phyloP scores from a whole-genome alignment of 257 asterid genomes.

The Nicotiana sylvestris region DNA sequence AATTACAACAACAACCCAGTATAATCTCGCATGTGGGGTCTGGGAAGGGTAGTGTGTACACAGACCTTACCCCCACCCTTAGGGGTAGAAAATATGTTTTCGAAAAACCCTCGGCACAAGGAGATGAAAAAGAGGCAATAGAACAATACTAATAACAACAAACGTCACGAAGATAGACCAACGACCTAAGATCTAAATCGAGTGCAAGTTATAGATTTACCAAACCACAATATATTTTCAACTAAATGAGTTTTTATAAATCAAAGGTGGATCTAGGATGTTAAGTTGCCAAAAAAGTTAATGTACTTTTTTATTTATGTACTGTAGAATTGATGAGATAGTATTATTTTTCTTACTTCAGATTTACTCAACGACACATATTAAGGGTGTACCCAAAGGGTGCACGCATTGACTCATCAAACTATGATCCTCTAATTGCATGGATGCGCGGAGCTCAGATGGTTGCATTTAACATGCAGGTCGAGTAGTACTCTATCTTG shows the following conservation, averaged over 20 bases:
- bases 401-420: conserved; percentile 22
- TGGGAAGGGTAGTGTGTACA: too few relatives aligned
- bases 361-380: conserved; percentile 24
- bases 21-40: too few relatives aligned
- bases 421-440: conserved; percentile 22
- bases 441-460: conserved; percentile 36
- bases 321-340: not conserved
- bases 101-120: too few relatives aligned
- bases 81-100: too few relatives aligned
- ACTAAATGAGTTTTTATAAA: not conserved
- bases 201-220: not conserved
- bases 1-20: too few relatives aligned
- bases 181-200: not conserved
- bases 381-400: conserved; percentile 31
- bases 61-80: too few relatives aligned
- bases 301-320: too few relatives aligned
- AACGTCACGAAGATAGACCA: too few relatives aligned
- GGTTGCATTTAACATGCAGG: conserved; percentile 42
- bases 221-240: not conserved
- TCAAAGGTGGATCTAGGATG: too few relatives aligned
- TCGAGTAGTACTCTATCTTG: not conserved
- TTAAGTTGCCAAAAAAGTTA: too few relatives aligned
- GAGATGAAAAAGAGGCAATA: too few relatives aligned
- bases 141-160: too few relatives aligned
- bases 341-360: not conserved